Evolutionary conservation across 306 rosid genomes (phyloP).

Genomic region (Fagus crenata): DNA sequence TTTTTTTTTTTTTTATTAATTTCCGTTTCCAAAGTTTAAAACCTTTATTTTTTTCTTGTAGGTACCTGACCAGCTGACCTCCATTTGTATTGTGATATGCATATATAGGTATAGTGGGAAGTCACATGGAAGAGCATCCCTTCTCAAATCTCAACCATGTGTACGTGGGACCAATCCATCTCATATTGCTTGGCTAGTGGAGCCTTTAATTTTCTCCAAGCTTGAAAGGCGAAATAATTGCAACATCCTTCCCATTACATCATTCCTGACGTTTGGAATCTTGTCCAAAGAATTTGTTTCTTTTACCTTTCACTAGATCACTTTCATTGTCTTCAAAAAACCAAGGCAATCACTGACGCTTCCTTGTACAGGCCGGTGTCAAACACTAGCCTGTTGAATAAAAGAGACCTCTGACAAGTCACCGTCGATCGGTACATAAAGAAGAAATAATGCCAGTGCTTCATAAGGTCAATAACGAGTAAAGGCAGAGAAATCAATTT

Average conservation of each 20-base stretch:
- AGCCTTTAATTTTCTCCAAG: conserved; percentile 15
- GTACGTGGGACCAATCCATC: conserved; percentile 50
- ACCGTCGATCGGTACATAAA: neutral
- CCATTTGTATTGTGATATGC: neutral
- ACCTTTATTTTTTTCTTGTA: neutral
- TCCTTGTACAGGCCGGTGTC: neutral
- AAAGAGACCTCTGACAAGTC: neutral
- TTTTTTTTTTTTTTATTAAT: neutral
- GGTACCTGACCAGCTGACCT: conserved; percentile 3
- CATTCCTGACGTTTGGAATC: conserved; percentile 14
- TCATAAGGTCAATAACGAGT: too few relatives aligned
- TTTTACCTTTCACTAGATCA: neutral
- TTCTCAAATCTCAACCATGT: neutral
- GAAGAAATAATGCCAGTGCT: too few relatives aligned
- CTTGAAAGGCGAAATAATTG: conserved; percentile 10
- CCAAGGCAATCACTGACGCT: neutral
- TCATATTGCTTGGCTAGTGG: conserved; percentile 50
- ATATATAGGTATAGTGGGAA: conserved; percentile 33
- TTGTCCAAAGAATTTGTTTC: too few relatives aligned
- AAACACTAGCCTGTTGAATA: neutral
- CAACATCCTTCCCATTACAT: conserved; percentile 25
- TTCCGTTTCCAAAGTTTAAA: neutral
- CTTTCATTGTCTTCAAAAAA: neutral
- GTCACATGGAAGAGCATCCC: conserved; percentile 37
- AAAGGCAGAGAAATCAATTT: too few relatives aligned